Evolutionary conservation across 805 yeast genomes (phyloP).

Genomic region (Groenewaldozyma tartarivorans): DNA sequence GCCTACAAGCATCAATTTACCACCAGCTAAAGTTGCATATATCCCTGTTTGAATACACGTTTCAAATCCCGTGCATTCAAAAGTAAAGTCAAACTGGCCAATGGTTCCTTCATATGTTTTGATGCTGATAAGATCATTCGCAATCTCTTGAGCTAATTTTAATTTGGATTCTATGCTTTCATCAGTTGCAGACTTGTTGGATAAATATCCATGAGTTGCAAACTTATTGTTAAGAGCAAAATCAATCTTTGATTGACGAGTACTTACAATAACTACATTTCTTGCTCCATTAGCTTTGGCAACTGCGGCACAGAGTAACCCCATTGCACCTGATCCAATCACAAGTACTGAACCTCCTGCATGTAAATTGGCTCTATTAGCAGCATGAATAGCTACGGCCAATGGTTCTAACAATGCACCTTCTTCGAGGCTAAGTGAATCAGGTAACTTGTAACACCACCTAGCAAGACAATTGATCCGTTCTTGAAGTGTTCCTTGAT

Average conservation of each 20-base stretch:
- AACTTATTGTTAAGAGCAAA: conserved; percentile 26
- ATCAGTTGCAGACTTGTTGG: conserved; percentile 15
- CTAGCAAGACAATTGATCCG: conserved; percentile 54
- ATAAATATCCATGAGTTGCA: conserved; percentile 22
- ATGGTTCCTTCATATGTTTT: conserved; percentile 20
- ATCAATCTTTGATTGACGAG: conserved; percentile 32
- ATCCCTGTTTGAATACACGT: conserved; percentile 65
- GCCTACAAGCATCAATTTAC: conserved; percentile 75
- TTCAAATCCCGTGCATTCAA: conserved; percentile 82
- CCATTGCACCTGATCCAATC: conserved; percentile 48
- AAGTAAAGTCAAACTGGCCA: conserved; percentile 33
- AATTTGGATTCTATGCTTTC: conserved; percentile 44
- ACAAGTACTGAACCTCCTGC: conserved; percentile 45
- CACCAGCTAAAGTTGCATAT: conserved; percentile 53
- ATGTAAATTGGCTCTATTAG: conserved; percentile 47
- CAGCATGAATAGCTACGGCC: conserved; percentile 78
- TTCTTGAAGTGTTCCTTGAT: conserved; percentile 58
- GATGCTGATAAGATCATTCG: conserved; percentile 15
- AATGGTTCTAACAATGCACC: conserved; percentile 86
- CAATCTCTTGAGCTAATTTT: conserved; percentile 42
- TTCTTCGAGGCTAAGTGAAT: conserved; percentile 64
- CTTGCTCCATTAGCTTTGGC: conserved; percentile 62
- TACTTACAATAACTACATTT: conserved; percentile 61
- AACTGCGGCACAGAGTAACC: conserved; percentile 62
- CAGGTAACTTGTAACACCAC: conserved; percentile 71